These are phyloP conservation scores for Stereum hirsutum DNA, from an alignment of 1,284 basidiomycete species.

Conservation along the genomic window DNA sequence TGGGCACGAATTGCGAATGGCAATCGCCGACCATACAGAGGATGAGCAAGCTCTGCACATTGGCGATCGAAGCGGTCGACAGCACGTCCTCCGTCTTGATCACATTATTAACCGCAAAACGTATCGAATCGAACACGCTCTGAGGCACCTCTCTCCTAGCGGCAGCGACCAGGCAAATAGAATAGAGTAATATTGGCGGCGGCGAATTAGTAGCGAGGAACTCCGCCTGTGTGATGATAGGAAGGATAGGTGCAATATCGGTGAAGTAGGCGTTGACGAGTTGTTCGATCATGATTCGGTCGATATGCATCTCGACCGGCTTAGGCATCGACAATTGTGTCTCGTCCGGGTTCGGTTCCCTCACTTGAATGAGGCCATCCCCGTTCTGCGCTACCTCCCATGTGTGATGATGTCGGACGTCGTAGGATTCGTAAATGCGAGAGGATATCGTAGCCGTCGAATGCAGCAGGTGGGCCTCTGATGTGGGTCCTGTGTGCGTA, in stretches of 20 bases:
- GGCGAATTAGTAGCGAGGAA: slow-evolving; percentile 72
- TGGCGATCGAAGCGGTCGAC: slow-evolving; percentile 77
- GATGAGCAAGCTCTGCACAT: slow-evolving; percentile 86
- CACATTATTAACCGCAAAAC: slow-evolving; percentile 77
- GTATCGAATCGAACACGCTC: slow-evolving; percentile 75
- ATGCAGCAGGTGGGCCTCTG: slow-evolving; percentile 80
- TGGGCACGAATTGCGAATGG: slow-evolving; percentile 73
- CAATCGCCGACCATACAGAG: slow-evolving; percentile 74
- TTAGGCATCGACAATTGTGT: slow-evolving; percentile 44
- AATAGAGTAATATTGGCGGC: slow-evolving; percentile 79
- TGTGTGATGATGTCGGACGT: slow-evolving; percentile 74
- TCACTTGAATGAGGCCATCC: slow-evolving; percentile 84
- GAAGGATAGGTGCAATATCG: slow-evolving; percentile 78
- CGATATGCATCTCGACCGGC: slow-evolving; percentile 58
- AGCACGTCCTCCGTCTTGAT: slow-evolving; percentile 88
- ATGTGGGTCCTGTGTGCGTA: slow-evolving; percentile 65
- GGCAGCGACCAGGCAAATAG: slow-evolving; percentile 88
- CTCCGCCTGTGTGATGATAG: slow-evolving; percentile 81
- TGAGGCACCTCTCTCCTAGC: slow-evolving; percentile 79
- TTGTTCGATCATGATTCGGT: slow-evolving; percentile 72
- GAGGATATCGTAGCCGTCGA: slow-evolving; percentile 81
- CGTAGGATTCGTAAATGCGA: slow-evolving; percentile 79
- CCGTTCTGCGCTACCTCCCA: slow-evolving; percentile 79
- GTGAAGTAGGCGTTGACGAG: slow-evolving; percentile 90
- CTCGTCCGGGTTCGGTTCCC: slow-evolving; percentile 52